phyloP scores from a whole-genome alignment of 768 basidiomycete species.

The Pseudohyphozyma bogoriensis region DNA sequence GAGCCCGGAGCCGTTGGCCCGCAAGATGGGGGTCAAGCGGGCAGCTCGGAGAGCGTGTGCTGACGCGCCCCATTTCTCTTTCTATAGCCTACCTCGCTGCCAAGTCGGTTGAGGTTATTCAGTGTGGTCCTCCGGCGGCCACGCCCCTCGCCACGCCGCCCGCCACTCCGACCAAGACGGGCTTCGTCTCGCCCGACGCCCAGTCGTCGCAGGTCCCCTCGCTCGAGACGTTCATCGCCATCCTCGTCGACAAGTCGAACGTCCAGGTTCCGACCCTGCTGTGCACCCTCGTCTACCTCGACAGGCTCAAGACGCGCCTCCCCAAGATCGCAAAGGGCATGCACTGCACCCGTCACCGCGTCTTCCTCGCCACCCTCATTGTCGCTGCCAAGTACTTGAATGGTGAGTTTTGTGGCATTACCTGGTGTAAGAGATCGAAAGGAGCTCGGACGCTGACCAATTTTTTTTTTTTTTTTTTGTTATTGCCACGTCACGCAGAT shows the following conservation, averaged over 20 bases:
- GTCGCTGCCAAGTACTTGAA: constrained; percentile 95
- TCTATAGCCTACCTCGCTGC: constrained; percentile 57
- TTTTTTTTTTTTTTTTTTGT: neutral
- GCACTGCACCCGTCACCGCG: constrained; percentile 47
- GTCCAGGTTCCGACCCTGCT: constrained; percentile 75
- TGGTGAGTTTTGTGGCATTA: constrained; percentile 13
- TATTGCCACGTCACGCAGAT: no score
- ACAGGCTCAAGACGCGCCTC: constrained; percentile 68
- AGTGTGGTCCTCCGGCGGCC: constrained; percentile 36
- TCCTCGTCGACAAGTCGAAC: constrained; percentile 67
- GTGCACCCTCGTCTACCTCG: constrained; percentile 81
- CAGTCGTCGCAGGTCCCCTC: constrained; percentile 46
- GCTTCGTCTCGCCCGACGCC: constrained; percentile 35
- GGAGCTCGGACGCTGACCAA: neutral
- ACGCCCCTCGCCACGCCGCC: constrained; percentile 56
- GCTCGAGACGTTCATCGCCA: constrained; percentile 72
- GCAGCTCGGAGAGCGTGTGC: neutral
- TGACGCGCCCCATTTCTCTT: neutral
- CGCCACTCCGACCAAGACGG: constrained; percentile 50
- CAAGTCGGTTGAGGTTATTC: constrained; percentile 64
- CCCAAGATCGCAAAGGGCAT: constrained; percentile 70
- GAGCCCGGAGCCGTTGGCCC: neutral
- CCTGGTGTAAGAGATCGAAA: neutral
- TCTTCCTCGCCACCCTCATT: constrained; percentile 92
- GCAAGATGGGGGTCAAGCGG: neutral